Evolutionary conservation across 768 basidiomycete species (phyloP), one percentile per base, ranked within the genome.

Genomic region (button mushroom (Agaricus bisporus)): DNA sequence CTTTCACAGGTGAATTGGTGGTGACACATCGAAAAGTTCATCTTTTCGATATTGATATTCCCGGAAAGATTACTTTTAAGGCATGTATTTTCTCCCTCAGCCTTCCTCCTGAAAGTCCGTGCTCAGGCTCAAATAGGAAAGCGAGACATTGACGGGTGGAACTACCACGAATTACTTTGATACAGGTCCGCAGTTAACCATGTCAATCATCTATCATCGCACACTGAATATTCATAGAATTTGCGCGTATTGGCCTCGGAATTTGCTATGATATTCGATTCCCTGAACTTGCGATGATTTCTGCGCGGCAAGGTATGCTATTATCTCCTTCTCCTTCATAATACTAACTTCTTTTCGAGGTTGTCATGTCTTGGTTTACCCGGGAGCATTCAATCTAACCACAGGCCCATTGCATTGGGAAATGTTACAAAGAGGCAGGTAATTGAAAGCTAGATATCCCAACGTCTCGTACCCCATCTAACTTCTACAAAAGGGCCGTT

Each of bases 341-440:
- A 20, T 35, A 1, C 29, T 18, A 38, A 26, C n/a, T 41, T 46
- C 17, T 38, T 14, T 10, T 18, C 15, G 35, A 92, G 92, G 93
- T 1, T 92, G 89, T 59, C 85, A 95, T 51, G 77, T 89, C 9
- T 79, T 97, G 59, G 79, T 98, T 49, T 98, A 98, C 67, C 97
- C 97, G 0, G 83, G 85, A 9, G 97, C 97, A 12, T 98, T 99
- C 79, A 99, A 98, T 65, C 71, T 82, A 62, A 98, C 94, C 2
- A 98, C 97, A 0, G 97, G 97, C 0, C 95, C 95, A 1, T 71
- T 97, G 43, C 93, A 98, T 67, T 99, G 97, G 97, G 90, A 94
- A 60, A 74, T 99, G 2, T 76, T 99, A 17, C 90, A 91, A 63
- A 79, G 90, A 49, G 85, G 86, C 52, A 75, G 93, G 91, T 89